phyloP scores from a whole-genome alignment of 2,329 filamentous ascomycete genomes.

The Fusarium coicis region DNA sequence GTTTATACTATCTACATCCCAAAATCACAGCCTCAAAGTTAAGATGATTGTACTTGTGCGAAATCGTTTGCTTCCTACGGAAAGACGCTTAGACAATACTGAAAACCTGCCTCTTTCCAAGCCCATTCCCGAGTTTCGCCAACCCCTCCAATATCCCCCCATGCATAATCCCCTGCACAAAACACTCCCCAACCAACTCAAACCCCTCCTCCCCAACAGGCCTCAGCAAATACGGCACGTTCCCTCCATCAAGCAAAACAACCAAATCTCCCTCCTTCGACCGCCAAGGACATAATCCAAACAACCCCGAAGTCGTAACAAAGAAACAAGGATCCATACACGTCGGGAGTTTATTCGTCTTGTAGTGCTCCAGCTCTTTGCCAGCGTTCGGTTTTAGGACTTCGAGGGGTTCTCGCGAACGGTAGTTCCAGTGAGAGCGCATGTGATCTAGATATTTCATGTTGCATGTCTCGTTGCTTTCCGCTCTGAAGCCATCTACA shows the following conservation, averaged over 20 bases:
- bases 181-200: slow-evolving; percentile 28
- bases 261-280: slow-evolving; percentile 22
- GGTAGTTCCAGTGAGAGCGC: slow-evolving; percentile 17
- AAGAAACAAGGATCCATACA: slow-evolving; percentile 29
- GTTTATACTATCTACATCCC: neutral
- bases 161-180: slow-evolving; percentile 26
- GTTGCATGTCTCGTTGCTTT: neutral
- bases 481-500: neutral
- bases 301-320: neutral
- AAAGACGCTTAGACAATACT: neutral
- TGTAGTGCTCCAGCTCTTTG: neutral
- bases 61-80: neutral
- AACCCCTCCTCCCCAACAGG: neutral
- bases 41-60: accelerated
- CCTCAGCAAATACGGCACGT: slow-evolving; percentile 25
- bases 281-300: slow-evolving; percentile 29
- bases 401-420: neutral
- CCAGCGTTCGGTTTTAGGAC: neutral
- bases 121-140: neutral
- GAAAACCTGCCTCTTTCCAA: neutral
- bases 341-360: neutral
- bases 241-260: slow-evolving; percentile 17
- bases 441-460: slow-evolving; percentile 26
- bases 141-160: slow-evolving; percentile 10
- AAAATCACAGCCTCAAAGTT: accelerated